Base-by-base conservation (phyloP, 2,329 filamentous ascomycete species). In the Graphiopsis chlorocephala region DNA sequence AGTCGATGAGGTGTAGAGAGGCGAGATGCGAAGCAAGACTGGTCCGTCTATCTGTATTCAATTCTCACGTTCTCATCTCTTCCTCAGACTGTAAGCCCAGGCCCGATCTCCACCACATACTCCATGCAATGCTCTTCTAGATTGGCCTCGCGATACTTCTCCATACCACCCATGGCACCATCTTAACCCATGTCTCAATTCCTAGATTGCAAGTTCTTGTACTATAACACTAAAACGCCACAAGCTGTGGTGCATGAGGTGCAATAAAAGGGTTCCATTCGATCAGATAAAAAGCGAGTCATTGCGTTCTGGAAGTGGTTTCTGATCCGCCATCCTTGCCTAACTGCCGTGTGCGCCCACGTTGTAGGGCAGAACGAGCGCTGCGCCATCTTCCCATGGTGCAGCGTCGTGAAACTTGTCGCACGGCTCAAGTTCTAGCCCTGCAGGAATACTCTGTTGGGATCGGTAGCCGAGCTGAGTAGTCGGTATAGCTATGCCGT, bases 1-100 rank as follows among this genome's bases (percentile, higher is more conserved):
- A 64, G 3, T 35, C 33, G 55, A 63, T 64, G n/a, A 70, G 31
- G 28, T 38, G 8, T 56, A 53, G 17, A 4, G 10, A 20, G 17
- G 48, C 7, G 17, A 52, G 17, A 20, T 20, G 38, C 38, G 38
- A 20, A 42, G 17, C 14, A 20, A 42, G 38, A 42, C 17, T 28
- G 23, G 25, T 17, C 7, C 25, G 2, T 7, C 15, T 12, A 52
- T 11, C 14, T n/a, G 48, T 52, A 52, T 28, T 28, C 17, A 28
- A 5, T 10, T n/a, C 26, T 17, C 4, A 12, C 5, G 1, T 20
- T 42, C 17, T 15, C 23, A 10, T 15, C 8, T 11, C 2, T 20
- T 45, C 47, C n/a, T 52, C 25, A 52, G 17, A 52, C 47, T 3
- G 23, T 25, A 11, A 52, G 47, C n/a, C 50, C 50, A 2, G 28